Evolutionary conservation across 176 grass and related monocot genomes (phyloP).

Genomic region (Avena sativa): DNA sequence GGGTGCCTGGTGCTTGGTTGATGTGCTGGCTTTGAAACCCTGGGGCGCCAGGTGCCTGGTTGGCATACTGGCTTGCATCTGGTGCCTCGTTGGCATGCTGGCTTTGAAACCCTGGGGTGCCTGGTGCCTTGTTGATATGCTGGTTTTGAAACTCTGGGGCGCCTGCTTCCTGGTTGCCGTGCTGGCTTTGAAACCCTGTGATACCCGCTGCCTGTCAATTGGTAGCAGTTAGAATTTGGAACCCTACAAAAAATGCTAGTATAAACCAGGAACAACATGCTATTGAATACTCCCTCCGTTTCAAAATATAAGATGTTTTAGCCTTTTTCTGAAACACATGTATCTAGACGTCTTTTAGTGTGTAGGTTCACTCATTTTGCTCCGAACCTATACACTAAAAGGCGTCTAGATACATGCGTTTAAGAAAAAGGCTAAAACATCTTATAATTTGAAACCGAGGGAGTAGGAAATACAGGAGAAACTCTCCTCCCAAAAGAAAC

Average conservation of each 20-base stretch:
- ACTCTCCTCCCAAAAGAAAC: neutral
- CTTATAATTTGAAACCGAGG: too few relatives aligned
- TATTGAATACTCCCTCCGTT: conserved; percentile 1
- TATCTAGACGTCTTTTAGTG: too few relatives aligned
- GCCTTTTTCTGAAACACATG: too few relatives aligned
- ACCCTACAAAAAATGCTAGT: neutral
- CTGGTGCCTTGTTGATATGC: conserved; percentile 19
- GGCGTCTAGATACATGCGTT: too few relatives aligned
- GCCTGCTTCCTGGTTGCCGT: neutral
- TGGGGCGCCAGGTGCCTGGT: neutral
- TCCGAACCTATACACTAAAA: too few relatives aligned
- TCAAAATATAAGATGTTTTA: too few relatives aligned
- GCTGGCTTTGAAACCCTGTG: conserved; percentile 32
- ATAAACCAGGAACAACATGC: conserved; percentile 11
- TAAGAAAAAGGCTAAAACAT: too few relatives aligned
- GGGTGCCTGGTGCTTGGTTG: neutral
- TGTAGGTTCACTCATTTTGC: too few relatives aligned
- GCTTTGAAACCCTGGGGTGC: conserved; percentile 31
- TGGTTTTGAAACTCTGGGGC: conserved; percentile 28
- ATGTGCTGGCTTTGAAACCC: neutral
- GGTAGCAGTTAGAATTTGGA: conserved; percentile 40
- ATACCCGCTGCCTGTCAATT: conserved; percentile 17
- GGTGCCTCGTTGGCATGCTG: conserved; percentile 6
- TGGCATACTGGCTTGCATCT: neutral
- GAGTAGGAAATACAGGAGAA: neutral